Evolutionary conservation across 2,329 filamentous ascomycete genomes (phyloP).

Genomic region (Stagonosporopsis rhizophila): DNA sequence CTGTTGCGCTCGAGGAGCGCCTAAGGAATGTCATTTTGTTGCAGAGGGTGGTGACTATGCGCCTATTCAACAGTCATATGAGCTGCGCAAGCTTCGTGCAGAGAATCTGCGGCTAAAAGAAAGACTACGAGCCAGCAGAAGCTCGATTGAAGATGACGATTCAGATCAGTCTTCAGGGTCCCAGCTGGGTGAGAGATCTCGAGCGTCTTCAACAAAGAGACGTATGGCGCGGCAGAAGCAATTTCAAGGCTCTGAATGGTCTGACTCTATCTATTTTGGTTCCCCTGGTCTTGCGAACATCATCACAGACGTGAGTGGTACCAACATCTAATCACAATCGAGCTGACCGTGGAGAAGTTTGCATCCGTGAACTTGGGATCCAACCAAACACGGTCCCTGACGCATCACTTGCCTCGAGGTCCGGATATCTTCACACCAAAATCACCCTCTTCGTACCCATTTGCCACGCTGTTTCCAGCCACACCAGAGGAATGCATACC

Average conservation of each 20-base stretch:
- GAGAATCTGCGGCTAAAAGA: constrained; percentile 57
- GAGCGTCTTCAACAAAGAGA: constrained; percentile 31
- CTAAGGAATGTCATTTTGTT: constrained; percentile 57
- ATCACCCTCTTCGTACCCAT: constrained; percentile 52
- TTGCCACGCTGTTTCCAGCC: constrained; percentile 53
- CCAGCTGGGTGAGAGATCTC: constrained; percentile 27
- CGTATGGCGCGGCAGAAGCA: constrained; percentile 42
- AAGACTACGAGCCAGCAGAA: constrained; percentile 45
- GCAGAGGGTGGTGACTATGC: constrained; percentile 56
- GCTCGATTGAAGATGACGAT: constrained; percentile 49
- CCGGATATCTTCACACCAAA: constrained; percentile 52
- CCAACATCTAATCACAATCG: neutral
- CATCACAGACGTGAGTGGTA: constrained; percentile 52
- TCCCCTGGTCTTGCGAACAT: constrained; percentile 58
- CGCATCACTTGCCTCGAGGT: constrained; percentile 53
- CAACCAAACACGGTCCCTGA: constrained; percentile 46
- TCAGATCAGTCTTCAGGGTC: constrained; percentile 37
- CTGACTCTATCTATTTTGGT: constrained; percentile 59
- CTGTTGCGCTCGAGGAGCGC: constrained; percentile 57
- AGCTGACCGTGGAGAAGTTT: constrained; percentile 47
- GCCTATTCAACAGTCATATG: constrained; percentile 57
- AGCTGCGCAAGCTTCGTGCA: constrained; percentile 54
- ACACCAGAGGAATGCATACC: constrained; percentile 45
- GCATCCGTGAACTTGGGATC: constrained; percentile 51
- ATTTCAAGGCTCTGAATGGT: constrained; percentile 50